Conservation (phyloP, 2,329 filamentous ascomycete species). For the Diaporthe citrichinensis region DNA sequence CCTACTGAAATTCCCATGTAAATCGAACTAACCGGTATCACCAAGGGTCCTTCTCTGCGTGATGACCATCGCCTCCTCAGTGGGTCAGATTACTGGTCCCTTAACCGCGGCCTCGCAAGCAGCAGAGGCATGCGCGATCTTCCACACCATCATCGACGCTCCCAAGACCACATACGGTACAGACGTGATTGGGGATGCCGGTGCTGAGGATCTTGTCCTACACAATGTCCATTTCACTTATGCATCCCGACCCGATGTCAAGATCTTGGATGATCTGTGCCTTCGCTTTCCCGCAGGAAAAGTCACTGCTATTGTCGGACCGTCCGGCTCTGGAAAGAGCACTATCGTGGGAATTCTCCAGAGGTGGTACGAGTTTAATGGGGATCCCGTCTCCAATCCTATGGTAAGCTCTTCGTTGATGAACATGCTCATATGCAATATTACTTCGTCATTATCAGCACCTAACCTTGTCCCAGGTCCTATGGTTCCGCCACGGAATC, state of each 20-base stretch:
- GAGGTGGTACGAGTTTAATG: conserved; percentile 71
- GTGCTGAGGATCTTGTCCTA: conserved; percentile 68
- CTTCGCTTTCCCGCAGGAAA: conserved; percentile 74
- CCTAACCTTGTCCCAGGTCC: neutral
- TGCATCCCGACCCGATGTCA: conserved; percentile 60
- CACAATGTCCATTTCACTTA: conserved; percentile 78
- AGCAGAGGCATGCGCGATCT: conserved; percentile 69
- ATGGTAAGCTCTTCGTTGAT: neutral
- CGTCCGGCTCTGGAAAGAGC: conserved; percentile 87
- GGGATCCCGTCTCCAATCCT: conserved; percentile 29
- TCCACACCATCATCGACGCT: conserved; percentile 66
- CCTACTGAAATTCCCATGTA: neutral
- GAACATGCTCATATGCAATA: neutral
- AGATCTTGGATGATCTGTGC: conserved; percentile 66
- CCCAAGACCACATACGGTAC: conserved; percentile 55
- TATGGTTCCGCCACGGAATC: conserved; percentile 25
- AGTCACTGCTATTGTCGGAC: conserved; percentile 83
- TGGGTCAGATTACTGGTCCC: conserved; percentile 69
- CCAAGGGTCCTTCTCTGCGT: conserved; percentile 66
- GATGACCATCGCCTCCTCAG: conserved; percentile 69
- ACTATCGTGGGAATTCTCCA: conserved; percentile 80
- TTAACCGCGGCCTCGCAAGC: conserved; percentile 69
- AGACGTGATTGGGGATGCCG: conserved; percentile 53
- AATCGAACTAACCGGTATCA: neutral
- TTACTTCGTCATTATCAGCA: neutral